Base-by-base conservation (phyloP, 495 filamentous ascomycete species). In the Amphirosellinia nigrospora region DNA sequence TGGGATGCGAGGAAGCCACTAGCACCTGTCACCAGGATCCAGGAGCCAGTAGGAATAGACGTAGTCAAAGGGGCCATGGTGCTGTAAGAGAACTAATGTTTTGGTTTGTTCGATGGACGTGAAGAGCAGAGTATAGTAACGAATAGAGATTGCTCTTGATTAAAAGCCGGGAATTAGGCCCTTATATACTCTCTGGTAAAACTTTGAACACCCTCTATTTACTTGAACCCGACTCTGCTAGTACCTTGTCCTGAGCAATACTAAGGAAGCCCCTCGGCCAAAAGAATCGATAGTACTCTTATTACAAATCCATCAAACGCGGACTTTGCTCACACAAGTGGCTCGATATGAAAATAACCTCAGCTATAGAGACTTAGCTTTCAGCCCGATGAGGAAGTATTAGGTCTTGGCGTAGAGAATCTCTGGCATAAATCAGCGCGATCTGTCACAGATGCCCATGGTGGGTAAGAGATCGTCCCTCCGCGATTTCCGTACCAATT, bases 1-100 rank as follows among this genome's bases (percentile, higher is more conserved):
- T 89, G 83, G 39, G 81, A 83, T 21, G 71, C 86, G 52, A 89
- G 81, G 72, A 79, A 87, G 64, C 87, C 86, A 63, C 82, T 87
- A 11, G 77, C 82, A n/a, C 86, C 86, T 1, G 86, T 89, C 55
- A 90, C 82, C 23, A 89, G 78, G 62, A 82, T 72, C 30, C 73
- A 15, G 21, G 68, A 72, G 59, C 73, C 73, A 7, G 26, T 16
- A 34, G 67, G 63, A 63, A 70, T 69, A 60, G 36, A n/a, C 32
- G 56, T 55, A 26, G 50, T 55, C 50, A 55, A 55, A 30, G 50
- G 28, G 21, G 50, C 26, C 50, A 55, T 55, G 50, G 28, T 55
- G n/a, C 28, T 55, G 50, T 30, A 55, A 55, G 11, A 55, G 41
- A 43, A 43, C 6, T 43, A 15, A 43, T 43, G 41, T 15, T 19